phyloP scores from a whole-genome alignment of 1,284 basidiomycete genomes.

The Trichosporon ovoides region DNA sequence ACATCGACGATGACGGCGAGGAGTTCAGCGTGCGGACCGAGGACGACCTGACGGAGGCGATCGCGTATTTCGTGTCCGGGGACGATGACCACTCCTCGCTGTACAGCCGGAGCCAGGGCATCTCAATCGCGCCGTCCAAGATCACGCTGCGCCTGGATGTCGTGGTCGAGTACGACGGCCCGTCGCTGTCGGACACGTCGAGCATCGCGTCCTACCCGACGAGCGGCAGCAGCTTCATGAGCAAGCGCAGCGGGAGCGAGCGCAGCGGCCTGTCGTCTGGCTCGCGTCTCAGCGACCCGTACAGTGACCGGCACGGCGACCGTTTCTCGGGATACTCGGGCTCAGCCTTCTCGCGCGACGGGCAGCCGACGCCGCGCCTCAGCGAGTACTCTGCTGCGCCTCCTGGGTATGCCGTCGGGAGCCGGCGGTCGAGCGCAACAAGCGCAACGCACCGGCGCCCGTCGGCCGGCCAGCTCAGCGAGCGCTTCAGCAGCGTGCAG shows the following conservation, averaged over 20 bases:
- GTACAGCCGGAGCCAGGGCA: conserved; percentile 48
- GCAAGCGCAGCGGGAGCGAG: conserved; percentile 1
- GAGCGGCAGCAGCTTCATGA: conserved; percentile 9
- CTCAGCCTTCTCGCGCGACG: no score
- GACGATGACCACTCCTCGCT: conserved; percentile 68
- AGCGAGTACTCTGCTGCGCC: neutral
- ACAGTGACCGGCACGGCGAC: neutral
- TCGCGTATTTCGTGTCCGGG: conserved; percentile 69
- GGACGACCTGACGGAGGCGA: conserved; percentile 71
- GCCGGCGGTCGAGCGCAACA: neutral
- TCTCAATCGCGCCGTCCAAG: conserved; percentile 44
- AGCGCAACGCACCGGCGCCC: neutral
- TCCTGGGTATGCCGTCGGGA: neutral
- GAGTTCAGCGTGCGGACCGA: conserved; percentile 64
- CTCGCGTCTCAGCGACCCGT: neutral
- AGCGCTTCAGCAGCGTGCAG: neutral
- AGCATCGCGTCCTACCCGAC: conserved; percentile 55
- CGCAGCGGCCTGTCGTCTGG: neutral
- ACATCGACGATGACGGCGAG: conserved; percentile 80
- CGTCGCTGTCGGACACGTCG: conserved; percentile 78
- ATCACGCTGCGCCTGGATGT: conserved; percentile 72
- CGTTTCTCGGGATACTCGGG: neutral
- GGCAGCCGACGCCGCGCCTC: neutral
- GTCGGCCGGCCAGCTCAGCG: neutral
- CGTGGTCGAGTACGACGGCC: conserved; percentile 78